Evolutionary conservation across 192 early-diverging fungal genomes (phyloP).

Genomic region (Powellomyces hirtus): DNA sequence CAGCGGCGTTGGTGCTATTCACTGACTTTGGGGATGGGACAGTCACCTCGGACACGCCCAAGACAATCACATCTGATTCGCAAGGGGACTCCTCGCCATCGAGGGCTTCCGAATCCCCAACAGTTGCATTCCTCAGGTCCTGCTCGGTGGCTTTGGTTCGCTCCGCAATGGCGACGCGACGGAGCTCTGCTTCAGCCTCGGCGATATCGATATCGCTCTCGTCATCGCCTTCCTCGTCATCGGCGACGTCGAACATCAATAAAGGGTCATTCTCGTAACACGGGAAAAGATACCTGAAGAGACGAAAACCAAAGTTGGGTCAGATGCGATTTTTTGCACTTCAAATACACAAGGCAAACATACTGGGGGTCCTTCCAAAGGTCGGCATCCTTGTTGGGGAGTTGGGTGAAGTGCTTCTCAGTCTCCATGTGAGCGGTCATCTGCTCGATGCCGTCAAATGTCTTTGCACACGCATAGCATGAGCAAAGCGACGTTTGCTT

Average conservation of each 20-base stretch:
- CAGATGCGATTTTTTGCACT: too few relatives aligned
- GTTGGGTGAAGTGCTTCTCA: slow-evolving; percentile 17
- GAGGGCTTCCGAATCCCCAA: not conserved
- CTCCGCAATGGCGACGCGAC: slow-evolving; percentile 5
- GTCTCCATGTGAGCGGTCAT: slow-evolving; percentile 63
- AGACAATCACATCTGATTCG: slow-evolving; percentile 13
- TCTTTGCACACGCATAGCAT: slow-evolving; percentile 70
- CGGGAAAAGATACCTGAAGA: slow-evolving; percentile 60
- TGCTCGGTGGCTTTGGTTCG: not conserved
- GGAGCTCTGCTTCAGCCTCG: slow-evolving; percentile 10
- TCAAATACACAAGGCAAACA: not conserved
- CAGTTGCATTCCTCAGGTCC: not conserved
- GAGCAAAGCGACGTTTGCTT: slow-evolving; percentile 52
- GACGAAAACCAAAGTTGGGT: not conserved
- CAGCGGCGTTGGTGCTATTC: too few relatives aligned
- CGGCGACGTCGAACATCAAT: slow-evolving; percentile 69
- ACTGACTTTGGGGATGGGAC: not conserved
- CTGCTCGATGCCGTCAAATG: slow-evolving; percentile 41
- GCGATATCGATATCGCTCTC: not conserved
- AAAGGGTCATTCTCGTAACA: slow-evolving; percentile 85
- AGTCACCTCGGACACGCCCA: slow-evolving; percentile 14
- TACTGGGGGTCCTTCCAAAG: slow-evolving; percentile 78
- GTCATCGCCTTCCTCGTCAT: slow-evolving; percentile 46
- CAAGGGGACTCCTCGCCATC: not conserved
- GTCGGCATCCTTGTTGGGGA: slow-evolving; percentile 11